Percentiles rank a stretch among this genome's conserved stretches.
Conservation (phyloP, 768 basidiomycete genomes). For the Suillus hirtellus region DNA sequence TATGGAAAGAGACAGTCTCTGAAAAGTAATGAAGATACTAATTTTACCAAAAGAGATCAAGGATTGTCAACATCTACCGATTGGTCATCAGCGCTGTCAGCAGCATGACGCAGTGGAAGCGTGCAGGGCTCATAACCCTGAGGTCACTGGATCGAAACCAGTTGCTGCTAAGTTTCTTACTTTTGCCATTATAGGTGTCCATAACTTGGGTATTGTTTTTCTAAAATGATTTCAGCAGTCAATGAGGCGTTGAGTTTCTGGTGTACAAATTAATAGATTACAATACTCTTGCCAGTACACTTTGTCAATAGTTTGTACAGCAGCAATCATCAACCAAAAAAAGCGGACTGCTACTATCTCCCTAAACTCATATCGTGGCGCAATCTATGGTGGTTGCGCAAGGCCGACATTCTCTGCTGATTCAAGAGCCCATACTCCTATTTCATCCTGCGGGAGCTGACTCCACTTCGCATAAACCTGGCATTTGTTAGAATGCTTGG, state of each 20-base stretch:
- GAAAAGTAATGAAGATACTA: too few relatives aligned
- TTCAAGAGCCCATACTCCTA: constrained; percentile 49
- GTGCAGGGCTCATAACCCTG: constrained; percentile 33
- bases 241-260: neutral
- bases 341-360: neutral
- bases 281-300: neutral
- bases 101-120: constrained; percentile 34
- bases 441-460: constrained; percentile 60
- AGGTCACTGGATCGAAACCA: constrained; percentile 36
- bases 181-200: neutral
- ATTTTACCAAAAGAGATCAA: too few relatives aligned
- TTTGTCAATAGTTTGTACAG: neutral
- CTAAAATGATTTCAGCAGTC: too few relatives aligned
- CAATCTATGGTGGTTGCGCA: constrained; percentile 21
- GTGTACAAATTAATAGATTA: neutral
- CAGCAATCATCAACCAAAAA: constrained; percentile 23
- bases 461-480: constrained; percentile 55
- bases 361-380: neutral
- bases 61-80: neutral
- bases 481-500: constrained; percentile 12
- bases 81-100: constrained; percentile 5
- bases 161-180: constrained; percentile 25
- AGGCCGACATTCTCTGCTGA: constrained; percentile 38
- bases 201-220: too few relatives aligned
- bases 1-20: neutral